These are phyloP conservation scores for Xylariaceae sp. DNA, from an alignment of 2,329 filamentous ascomycete species.

Conservation along the genomic window DNA sequence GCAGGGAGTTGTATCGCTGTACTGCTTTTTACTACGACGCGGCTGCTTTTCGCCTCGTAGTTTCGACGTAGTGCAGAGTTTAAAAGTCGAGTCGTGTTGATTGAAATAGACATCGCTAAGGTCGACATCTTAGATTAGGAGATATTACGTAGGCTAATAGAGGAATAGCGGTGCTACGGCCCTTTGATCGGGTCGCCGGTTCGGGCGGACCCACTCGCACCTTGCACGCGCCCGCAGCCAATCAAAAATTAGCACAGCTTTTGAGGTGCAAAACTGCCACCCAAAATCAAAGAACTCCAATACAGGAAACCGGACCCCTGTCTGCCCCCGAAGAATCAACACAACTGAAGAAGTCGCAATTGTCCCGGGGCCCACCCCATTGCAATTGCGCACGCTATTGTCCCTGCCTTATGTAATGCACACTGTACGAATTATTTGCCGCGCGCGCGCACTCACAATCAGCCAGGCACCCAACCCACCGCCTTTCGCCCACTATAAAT, in stretches of 20 bases:
- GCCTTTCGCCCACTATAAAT: slow-evolving; percentile 31
- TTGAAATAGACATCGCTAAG: no score
- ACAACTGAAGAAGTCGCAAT: slow-evolving; percentile 12
- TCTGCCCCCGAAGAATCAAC: slow-evolving; percentile 29
- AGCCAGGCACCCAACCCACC: slow-evolving; percentile 20
- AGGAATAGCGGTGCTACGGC: neutral
- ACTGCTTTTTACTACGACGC: no score
- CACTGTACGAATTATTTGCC: slow-evolving; percentile 1
- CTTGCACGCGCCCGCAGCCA: slow-evolving; percentile 25
- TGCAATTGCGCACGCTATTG: neutral
- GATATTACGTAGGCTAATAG: neutral
- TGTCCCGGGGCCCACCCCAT: slow-evolving; percentile 23
- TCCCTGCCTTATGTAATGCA: neutral
- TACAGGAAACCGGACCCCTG: slow-evolving; percentile 32
- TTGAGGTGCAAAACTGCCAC: slow-evolving; percentile 26
- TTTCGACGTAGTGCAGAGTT: no score
- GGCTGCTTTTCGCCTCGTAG: no score
- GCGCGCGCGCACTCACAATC: slow-evolving; percentile 26
- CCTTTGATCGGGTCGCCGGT: slow-evolving; percentile 4
- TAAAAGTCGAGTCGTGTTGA: no score
- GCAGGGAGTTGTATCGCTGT: no score
- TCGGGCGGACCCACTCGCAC: slow-evolving; percentile 2
- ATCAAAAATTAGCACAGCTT: slow-evolving; percentile 29
- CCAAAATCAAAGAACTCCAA: slow-evolving; percentile 28
- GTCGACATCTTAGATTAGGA: no score